A percentile compares a stretch with the other conserved stretches of the same genome.
These are phyloP conservation scores for Hyaloscypha finlandica DNA, from an alignment of 495 filamentous ascomycete genomes.

Conservation along the genomic window DNA sequence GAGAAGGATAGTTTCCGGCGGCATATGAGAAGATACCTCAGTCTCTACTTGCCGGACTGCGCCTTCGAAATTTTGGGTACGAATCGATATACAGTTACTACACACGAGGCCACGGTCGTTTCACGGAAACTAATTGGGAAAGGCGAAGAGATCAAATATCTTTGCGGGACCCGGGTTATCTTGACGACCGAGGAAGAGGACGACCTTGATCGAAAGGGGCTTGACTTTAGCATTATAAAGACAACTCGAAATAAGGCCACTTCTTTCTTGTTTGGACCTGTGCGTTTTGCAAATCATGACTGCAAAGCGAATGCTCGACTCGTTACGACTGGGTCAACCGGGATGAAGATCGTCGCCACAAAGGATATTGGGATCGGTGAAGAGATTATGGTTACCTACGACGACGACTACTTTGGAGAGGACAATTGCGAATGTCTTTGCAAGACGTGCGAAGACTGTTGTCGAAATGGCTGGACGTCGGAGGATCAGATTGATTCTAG, in stretches of 20 bases:
- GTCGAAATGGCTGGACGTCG: not conserved
- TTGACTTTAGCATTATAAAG: slow-evolving; percentile 6
- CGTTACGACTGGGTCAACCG: not conserved
- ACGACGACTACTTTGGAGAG: not conserved
- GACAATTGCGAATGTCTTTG: not conserved
- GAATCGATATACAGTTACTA: not conserved
- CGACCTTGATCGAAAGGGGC: not conserved
- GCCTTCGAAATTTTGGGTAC: slow-evolving; percentile 6
- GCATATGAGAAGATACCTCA: slow-evolving; percentile 7
- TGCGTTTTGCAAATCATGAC: slow-evolving; percentile 2
- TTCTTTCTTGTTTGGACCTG: not conserved
- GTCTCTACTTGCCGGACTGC: slow-evolving; percentile 6
- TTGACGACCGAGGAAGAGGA: not conserved
- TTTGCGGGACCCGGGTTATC: slow-evolving; percentile 10
- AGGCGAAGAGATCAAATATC: slow-evolving; percentile 11
- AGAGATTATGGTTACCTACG: not conserved
- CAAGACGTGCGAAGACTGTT: not conserved
- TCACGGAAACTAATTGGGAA: not conserved
- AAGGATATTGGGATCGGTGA: not conserved
- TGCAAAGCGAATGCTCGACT: slow-evolving; percentile 8
- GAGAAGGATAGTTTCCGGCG: not conserved
- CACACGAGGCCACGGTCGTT: not conserved
- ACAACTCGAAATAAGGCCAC: not conserved
- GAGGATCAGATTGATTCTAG: not conserved
- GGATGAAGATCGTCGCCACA: not conserved